Percentiles rank a stretch among this genome's conserved stretches.
These are phyloP conservation scores for Viola odorata DNA, from an alignment of 345 rosid species.

Conservation along the genomic window DNA sequence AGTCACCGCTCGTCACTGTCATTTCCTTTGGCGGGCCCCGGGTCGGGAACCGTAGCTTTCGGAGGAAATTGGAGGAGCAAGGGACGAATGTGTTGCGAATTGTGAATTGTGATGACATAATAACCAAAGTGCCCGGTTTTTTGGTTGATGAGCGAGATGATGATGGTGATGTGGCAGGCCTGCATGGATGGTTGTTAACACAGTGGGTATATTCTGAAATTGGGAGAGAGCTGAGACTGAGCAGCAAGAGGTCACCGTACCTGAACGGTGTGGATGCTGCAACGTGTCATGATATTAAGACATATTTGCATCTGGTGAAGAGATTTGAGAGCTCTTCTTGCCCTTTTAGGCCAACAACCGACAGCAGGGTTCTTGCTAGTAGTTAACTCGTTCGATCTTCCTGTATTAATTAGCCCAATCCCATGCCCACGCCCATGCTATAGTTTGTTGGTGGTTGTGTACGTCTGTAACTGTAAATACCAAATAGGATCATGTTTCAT, in stretches of 20 bases:
- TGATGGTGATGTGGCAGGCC: constrained; percentile 16
- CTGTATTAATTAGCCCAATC: too few relatives aligned
- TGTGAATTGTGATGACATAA: constrained; percentile 77
- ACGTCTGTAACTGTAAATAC: too few relatives aligned
- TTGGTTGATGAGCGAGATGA: constrained; percentile 40
- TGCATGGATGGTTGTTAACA: constrained; percentile 22
- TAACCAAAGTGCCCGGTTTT: constrained; percentile 88
- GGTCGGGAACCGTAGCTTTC: constrained; percentile 69
- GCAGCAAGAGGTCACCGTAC: constrained; percentile 24
- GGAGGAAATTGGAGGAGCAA: constrained; percentile 51
- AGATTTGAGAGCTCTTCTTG: constrained; percentile 48
- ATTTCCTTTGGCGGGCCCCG: constrained; percentile 94
- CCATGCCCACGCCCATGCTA: too few relatives aligned
- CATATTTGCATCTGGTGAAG: constrained; percentile 31
- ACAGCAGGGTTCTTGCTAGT: not conserved
- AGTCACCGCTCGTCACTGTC: constrained; percentile 64
- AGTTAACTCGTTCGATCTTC: too few relatives aligned
- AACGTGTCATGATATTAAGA: constrained; percentile 22
- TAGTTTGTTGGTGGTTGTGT: too few relatives aligned
- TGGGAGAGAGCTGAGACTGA: constrained; percentile 22
- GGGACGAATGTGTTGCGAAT: constrained; percentile 73
- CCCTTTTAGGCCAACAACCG: constrained; percentile 32
- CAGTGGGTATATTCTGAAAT: constrained; percentile 21
- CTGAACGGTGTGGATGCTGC: constrained; percentile 14
- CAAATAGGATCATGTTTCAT: too few relatives aligned